Conservation (phyloP, 371 early-diverging fungal genomes). For the Apophysomyces trapeziformis region DNA sequence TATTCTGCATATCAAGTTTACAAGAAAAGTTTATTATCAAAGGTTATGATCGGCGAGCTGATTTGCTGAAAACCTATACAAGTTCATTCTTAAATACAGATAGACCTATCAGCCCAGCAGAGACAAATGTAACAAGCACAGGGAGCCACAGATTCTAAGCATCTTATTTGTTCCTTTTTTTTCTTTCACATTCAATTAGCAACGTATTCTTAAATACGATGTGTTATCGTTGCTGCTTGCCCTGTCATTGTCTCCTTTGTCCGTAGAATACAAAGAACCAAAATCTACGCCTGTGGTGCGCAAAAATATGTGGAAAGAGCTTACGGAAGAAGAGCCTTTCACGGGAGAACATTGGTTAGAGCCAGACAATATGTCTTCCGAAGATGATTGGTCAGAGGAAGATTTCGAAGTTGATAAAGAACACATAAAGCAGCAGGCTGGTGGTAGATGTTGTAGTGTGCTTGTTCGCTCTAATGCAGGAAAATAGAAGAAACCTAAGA, state of each 20-base stretch:
- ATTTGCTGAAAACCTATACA: neutral
- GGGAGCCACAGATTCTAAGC: neutral
- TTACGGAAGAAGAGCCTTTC: slow-evolving; percentile 14
- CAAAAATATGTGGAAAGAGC: slow-evolving; percentile 8
- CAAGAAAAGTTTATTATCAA: slow-evolving; percentile 25
- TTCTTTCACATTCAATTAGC: neutral
- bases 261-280: neutral
- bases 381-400: slow-evolving; percentile 13
- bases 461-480: too few species aligned
- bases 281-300: neutral
- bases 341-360: slow-evolving; percentile 11
- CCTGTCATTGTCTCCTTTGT: slow-evolving; percentile 13
- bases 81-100: neutral
- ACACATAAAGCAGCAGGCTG: neutral
- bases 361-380: slow-evolving; percentile 13
- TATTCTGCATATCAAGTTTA: slow-evolving; percentile 10
- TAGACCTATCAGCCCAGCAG: neutral
- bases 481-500: too few species aligned
- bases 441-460: too few species aligned
- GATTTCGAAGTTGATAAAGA: slow-evolving; percentile 9
- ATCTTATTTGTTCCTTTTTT: neutral
- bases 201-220: slow-evolving; percentile 24
- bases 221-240: slow-evolving; percentile 22
- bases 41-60: slow-evolving; percentile 18
- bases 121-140: neutral